Conservation (phyloP, 2,329 filamentous ascomycete genomes). For the Coniochaeta sp. region DNA sequence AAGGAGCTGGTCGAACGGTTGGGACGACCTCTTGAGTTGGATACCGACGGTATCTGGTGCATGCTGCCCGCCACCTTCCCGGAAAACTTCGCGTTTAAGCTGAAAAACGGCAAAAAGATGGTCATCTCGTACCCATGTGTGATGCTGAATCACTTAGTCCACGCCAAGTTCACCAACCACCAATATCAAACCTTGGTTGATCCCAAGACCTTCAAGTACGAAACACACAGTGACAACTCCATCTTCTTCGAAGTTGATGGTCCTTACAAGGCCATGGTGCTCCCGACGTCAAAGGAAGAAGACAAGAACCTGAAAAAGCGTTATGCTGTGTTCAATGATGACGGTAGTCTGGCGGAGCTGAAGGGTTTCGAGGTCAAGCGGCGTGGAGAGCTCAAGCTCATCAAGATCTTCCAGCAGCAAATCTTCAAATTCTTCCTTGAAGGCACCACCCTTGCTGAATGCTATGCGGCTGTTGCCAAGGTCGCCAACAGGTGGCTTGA, state of each 20-base stretch:
- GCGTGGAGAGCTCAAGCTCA: slow-evolving; percentile 94
- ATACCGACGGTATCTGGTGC: slow-evolving; percentile 99
- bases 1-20: slow-evolving; percentile 89
- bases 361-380: slow-evolving; percentile 98
- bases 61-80: slow-evolving; percentile 95
- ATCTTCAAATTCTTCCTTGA: slow-evolving; percentile 99
- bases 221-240: slow-evolving; percentile 96
- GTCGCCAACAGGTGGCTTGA: slow-evolving; percentile 97
- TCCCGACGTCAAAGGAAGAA: slow-evolving; percentile 96
- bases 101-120: slow-evolving; percentile 94
- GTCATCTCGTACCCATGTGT: slow-evolving; percentile 97
- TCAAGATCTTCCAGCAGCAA: slow-evolving; percentile 99
- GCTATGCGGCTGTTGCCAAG: slow-evolving; percentile 84
- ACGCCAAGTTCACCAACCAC: slow-evolving; percentile 90
- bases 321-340: slow-evolving; percentile 98
- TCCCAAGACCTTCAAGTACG: slow-evolving; percentile 74
- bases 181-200: slow-evolving; percentile 92
- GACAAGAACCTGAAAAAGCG: slow-evolving; percentile 99
- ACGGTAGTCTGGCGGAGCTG: slow-evolving; percentile 87
- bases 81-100: slow-evolving; percentile 89
- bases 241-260: slow-evolving; percentile 99
- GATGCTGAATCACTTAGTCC: slow-evolving; percentile 97
- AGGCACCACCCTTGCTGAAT: slow-evolving; percentile 78
- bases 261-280: slow-evolving; percentile 93
- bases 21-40: slow-evolving; percentile 84